Evolutionary conservation across 2,329 filamentous ascomycete genomes (phyloP).

Genomic region (Shiraia bambusicola): DNA sequence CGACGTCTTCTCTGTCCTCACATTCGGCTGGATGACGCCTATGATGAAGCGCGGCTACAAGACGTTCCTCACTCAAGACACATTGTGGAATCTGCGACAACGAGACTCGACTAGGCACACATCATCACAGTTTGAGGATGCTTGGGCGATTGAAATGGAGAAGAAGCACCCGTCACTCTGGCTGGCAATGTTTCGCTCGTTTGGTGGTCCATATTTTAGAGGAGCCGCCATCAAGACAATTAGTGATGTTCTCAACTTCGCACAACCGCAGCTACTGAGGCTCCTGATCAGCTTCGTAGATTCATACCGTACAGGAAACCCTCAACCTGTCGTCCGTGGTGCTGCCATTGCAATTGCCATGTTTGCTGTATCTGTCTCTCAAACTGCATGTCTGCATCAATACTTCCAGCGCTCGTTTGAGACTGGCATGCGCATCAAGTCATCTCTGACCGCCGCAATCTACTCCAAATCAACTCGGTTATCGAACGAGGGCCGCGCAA

Average conservation of each 20-base stretch:
- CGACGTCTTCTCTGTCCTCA: conserved; percentile 87
- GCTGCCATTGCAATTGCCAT: conserved; percentile 86
- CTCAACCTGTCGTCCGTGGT: conserved; percentile 79
- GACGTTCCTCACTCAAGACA: conserved; percentile 87
- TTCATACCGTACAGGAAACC: conserved; percentile 67
- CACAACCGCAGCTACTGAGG: conserved; percentile 86
- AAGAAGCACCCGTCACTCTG: conserved; percentile 78
- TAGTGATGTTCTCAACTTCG: conserved; percentile 83
- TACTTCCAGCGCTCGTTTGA: conserved; percentile 96
- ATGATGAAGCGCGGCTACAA: conserved; percentile 96
- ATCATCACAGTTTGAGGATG: conserved; percentile 66
- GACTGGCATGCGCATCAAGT: conserved; percentile 95
- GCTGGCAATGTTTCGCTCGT: conserved; percentile 80
- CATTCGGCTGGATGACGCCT: conserved; percentile 98
- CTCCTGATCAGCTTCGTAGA: conserved; percentile 80
- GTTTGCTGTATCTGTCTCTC: conserved; percentile 82
- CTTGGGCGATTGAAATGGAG: conserved; percentile 75
- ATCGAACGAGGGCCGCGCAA: conserved; percentile 86
- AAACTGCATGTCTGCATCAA: conserved; percentile 91
- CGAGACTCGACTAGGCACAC: conserved; percentile 77
- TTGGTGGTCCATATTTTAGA: conserved; percentile 78
- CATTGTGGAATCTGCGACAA: conserved; percentile 88
- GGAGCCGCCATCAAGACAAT: conserved; percentile 85
- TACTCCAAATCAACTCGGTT: conserved; percentile 88
- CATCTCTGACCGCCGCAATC: conserved; percentile 83